Evolutionary conservation across 2,329 filamentous ascomycete species (phyloP), one percentile per base, ranked within the genome.

Genomic region (Escovopsis sp.): DNA sequence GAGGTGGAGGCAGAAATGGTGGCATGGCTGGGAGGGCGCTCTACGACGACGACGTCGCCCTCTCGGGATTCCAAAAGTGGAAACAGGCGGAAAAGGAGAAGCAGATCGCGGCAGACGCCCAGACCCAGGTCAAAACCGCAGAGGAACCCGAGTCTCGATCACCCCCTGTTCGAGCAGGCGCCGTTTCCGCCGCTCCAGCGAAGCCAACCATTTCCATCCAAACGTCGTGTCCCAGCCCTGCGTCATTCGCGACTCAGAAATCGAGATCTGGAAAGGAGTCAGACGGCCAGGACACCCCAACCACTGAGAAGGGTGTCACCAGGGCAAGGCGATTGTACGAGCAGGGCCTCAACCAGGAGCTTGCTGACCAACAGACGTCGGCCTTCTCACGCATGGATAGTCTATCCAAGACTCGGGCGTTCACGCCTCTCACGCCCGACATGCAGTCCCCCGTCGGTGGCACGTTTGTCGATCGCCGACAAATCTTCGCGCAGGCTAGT

Each of bases 201-300:
- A 61, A 60, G 4, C 79, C 75, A 5, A 76, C 74, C 0, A 69
- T 76, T 27, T 72, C 33, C 9, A 36, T 73, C 18, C 76, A 83
- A 19, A 77, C 74, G 37, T 94, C 88, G 0, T 94, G 87, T 1
- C 83, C 86, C 6, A 86, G 85, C 3, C 94, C 86, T 0, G 94
- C 88, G 0, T 65, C 92, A 34, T 74, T 77, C n/a, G 93, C 86
- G 1, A 52, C 54, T 15, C 83, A 88, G 40, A 62, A 61, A 13
- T 54, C 68, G 1, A 53, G 63, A 3, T 69, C 70, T 1, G 36
- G 63, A 19, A 73, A 67, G 41, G 71, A 75, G 27, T 58, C 54
- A 46, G 63, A 66, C 50, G 59, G 0, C 50, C 50, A 59, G 0
- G 50, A 55, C 11, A 47, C 63, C 4, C 59, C 60, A 2, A 45